Percentiles rank a stretch among this genome's conserved stretches.
Evolutionary conservation across 257 asterid species (phyloP).

Genomic region (Mitragyna speciosa): DNA sequence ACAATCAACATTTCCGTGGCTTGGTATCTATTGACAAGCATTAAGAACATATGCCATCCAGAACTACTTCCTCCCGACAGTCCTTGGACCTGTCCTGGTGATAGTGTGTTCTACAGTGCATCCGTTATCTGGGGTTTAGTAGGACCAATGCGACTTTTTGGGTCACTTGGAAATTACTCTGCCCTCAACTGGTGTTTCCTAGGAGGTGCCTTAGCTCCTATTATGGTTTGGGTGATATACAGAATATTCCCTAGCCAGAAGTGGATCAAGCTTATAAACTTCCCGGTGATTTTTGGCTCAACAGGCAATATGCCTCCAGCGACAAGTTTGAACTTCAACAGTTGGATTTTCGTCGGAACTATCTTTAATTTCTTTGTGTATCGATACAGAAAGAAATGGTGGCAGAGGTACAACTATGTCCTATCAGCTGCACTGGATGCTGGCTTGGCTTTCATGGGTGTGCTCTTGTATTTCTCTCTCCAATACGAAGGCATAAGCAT

Average conservation of each 20-base stretch:
- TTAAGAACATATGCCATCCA: slow-evolving; percentile 54
- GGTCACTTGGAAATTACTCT: slow-evolving; percentile 45
- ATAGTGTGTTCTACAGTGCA: slow-evolving; percentile 61
- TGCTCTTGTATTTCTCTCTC: slow-evolving; percentile 41
- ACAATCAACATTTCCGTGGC: slow-evolving; percentile 57
- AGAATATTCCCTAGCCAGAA: slow-evolving; percentile 43
- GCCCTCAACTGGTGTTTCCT: slow-evolving; percentile 70
- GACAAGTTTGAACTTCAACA: slow-evolving; percentile 52
- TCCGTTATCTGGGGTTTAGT: slow-evolving; percentile 82
- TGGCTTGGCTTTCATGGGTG: slow-evolving; percentile 76
- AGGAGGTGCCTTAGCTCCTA: slow-evolving; percentile 54
- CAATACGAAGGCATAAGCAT: slow-evolving; percentile 25
- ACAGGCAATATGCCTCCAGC: slow-evolving; percentile 70
- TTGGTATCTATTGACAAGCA: slow-evolving; percentile 52
- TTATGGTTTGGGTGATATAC: slow-evolving; percentile 45
- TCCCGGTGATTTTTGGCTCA: slow-evolving; percentile 65
- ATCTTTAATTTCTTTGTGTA: slow-evolving; percentile 53
- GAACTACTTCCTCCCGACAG: slow-evolving; percentile 57
- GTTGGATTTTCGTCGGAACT: slow-evolving; percentile 57
- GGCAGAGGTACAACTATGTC: slow-evolving; percentile 69
- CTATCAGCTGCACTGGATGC: slow-evolving; percentile 78
- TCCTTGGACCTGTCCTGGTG: slow-evolving; percentile 71
- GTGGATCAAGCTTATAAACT: slow-evolving; percentile 58
- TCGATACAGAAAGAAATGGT: slow-evolving; percentile 66
- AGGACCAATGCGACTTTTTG: slow-evolving; percentile 66